A percentile compares a stretch with the other conserved stretches of the same genome.
Conservation (phyloP, 495 filamentous ascomycete species). For the Daldinia bambusicola region DNA sequence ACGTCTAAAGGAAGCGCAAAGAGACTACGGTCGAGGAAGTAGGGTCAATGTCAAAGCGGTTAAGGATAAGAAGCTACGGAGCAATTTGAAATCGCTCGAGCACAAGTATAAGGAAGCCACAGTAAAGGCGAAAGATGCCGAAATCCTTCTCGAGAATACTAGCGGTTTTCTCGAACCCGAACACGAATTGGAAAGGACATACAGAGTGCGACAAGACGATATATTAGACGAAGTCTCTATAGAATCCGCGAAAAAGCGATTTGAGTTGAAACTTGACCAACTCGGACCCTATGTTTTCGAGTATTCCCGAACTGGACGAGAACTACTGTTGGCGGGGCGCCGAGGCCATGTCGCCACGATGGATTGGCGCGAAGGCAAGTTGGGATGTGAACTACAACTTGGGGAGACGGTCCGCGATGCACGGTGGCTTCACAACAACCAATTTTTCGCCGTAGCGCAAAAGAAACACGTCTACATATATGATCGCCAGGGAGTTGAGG, state of each 20-base stretch:
- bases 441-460: conserved; percentile 96
- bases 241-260: conserved; percentile 88
- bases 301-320: conserved; percentile 87
- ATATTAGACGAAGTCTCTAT: conserved; percentile 77
- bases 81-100: conserved; percentile 81
- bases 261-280: conserved; percentile 84
- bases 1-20: conserved; percentile 70
- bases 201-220: conserved; percentile 90
- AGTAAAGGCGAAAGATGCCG: conserved; percentile 88
- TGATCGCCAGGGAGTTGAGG: conserved; percentile 84
- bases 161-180: conserved; percentile 90
- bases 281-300: conserved; percentile 88
- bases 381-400: conserved; percentile 90
- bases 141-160: conserved; percentile 91
- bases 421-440: conserved; percentile 94
- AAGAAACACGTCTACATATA: conserved; percentile 96
- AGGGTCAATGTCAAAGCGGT: conserved; percentile 66
- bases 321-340: conserved; percentile 83
- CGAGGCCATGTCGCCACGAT: conserved; percentile 97
- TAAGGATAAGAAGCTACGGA: conserved; percentile 89
- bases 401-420: conserved; percentile 89
- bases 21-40: conserved; percentile 84
- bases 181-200: conserved; percentile 86
- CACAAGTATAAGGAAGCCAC: conserved; percentile 81
- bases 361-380: conserved; percentile 92